These are phyloP conservation scores for Globisporangium alternatum DNA, from an alignment of 352 stramenopile genomes.

Conservation along the genomic window DNA sequence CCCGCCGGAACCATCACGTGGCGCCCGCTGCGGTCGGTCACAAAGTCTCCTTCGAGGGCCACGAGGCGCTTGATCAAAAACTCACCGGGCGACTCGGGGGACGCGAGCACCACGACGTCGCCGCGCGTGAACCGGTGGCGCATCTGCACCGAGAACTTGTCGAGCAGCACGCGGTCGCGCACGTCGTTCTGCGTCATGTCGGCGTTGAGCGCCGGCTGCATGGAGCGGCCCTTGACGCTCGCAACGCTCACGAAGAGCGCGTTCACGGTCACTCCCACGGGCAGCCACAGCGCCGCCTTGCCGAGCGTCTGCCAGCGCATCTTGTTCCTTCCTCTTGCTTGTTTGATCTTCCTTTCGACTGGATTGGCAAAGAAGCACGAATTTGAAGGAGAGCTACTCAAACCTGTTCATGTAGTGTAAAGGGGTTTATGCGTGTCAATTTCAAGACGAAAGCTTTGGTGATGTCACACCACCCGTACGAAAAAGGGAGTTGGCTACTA, in stretches of 20 bases:
- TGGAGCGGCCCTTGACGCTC: slow-evolving; percentile 76
- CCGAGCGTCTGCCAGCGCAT: slow-evolving; percentile 56
- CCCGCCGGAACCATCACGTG: slow-evolving; percentile 51
- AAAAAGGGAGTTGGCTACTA: too few species aligned
- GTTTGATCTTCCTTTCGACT: not conserved
- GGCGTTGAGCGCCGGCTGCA: slow-evolving; percentile 81
- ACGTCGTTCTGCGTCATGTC: slow-evolving; percentile 60
- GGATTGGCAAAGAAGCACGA: not conserved
- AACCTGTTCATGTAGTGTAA: too few species aligned
- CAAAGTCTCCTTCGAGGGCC: slow-evolving; percentile 68
- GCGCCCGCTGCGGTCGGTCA: slow-evolving; percentile 44
- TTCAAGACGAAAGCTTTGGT: too few species aligned
- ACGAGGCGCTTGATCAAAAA: slow-evolving; percentile 80
- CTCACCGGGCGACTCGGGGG: slow-evolving; percentile 49
- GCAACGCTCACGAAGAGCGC: slow-evolving; percentile 63
- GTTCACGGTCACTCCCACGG: slow-evolving; percentile 79
- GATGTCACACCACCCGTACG: too few species aligned
- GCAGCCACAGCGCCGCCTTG: slow-evolving; percentile 74
- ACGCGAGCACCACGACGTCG: slow-evolving; percentile 80
- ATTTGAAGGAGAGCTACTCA: not conserved
- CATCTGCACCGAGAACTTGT: slow-evolving; percentile 85
- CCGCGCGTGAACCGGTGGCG: slow-evolving; percentile 57
- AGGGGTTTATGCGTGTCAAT: too few species aligned
- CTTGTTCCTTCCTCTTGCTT: slow-evolving; percentile 11
- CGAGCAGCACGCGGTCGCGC: slow-evolving; percentile 78